Conservation (phyloP, 768 basidiomycete genomes). For the Boletus huronensis region DNA sequence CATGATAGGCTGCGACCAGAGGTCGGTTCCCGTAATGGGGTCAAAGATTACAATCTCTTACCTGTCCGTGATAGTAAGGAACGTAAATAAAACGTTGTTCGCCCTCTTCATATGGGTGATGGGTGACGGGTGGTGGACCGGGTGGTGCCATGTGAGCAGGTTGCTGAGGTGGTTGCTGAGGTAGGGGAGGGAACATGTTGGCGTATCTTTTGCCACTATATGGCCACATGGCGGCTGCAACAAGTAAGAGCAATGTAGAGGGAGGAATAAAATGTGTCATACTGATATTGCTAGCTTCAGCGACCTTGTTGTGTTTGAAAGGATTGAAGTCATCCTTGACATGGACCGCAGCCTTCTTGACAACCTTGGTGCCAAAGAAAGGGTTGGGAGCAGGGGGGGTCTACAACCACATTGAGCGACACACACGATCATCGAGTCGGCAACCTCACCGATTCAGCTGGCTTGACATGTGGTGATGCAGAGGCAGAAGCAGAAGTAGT, state of each 20-base stretch:
- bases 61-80: conserved; percentile 79
- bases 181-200: conserved; percentile 66
- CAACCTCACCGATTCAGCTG: conserved; percentile 46
- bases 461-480: conserved; percentile 60
- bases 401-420: conserved; percentile 24
- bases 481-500: conserved; percentile 44
- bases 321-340: conserved; percentile 98
- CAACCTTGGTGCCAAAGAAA: conserved; percentile 81
- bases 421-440: neutral
- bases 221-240: conserved; percentile 73
- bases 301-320: conserved; percentile 83
- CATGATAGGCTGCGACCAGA: conserved; percentile 65
- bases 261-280: conserved; percentile 31
- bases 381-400: conserved; percentile 63
- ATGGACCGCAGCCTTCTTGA: conserved; percentile 77
- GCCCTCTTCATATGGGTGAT: conserved; percentile 80
- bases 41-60: conserved; percentile 21
- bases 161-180: conserved; percentile 57
- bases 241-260: neutral
- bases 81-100: conserved; percentile 71
- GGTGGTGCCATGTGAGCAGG: conserved; percentile 67
- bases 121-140: conserved; percentile 65
- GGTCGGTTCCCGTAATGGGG: conserved; percentile 2
- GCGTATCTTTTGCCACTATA: conserved; percentile 87
- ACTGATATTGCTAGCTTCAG: conserved; percentile 72